phyloP scores from a whole-genome alignment of 148 eudicot species.

The Gaultheria prostrata region DNA sequence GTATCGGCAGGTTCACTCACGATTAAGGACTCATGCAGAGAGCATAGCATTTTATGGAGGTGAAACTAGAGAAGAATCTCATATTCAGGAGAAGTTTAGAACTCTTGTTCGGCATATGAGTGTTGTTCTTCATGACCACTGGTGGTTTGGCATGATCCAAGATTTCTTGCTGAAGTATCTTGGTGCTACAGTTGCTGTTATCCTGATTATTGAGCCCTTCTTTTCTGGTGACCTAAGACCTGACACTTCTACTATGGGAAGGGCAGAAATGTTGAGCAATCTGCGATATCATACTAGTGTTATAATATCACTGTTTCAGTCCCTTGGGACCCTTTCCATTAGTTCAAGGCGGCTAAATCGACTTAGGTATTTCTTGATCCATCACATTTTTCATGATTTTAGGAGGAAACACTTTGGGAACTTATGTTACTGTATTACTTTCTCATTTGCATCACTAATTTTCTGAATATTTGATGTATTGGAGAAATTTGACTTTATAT shows the following conservation, averaged over 20 bases:
- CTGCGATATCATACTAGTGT: slow-evolving; percentile 98
- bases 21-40: slow-evolving; percentile 93
- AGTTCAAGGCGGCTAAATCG: slow-evolving; percentile 96
- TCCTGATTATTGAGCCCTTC: slow-evolving; percentile 95
- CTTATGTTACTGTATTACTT: background rate
- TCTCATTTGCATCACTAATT: background rate
- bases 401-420: background rate
- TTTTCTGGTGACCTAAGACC: slow-evolving; percentile 90
- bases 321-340: slow-evolving; percentile 86
- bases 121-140: slow-evolving; percentile 83
- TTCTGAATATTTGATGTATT: background rate
- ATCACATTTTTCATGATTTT: slow-evolving; percentile 13
- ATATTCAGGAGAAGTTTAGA: slow-evolving; percentile 84
- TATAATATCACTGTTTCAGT: slow-evolving; percentile 86
- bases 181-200: slow-evolving; percentile 97
- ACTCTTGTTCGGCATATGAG: slow-evolving; percentile 79
- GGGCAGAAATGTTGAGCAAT: slow-evolving; percentile 98
- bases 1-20: slow-evolving; percentile 91
- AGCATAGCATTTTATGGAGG: slow-evolving; percentile 97
- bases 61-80: slow-evolving; percentile 84
- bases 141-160: slow-evolving; percentile 99
- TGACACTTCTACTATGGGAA: slow-evolving; percentile 89
- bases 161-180: slow-evolving; percentile 94
- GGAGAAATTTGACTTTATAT: background rate
- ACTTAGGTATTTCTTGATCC: slow-evolving; percentile 57